Conservation (phyloP, 2,329 filamentous ascomycete genomes). For the Periconia digitata region DNA sequence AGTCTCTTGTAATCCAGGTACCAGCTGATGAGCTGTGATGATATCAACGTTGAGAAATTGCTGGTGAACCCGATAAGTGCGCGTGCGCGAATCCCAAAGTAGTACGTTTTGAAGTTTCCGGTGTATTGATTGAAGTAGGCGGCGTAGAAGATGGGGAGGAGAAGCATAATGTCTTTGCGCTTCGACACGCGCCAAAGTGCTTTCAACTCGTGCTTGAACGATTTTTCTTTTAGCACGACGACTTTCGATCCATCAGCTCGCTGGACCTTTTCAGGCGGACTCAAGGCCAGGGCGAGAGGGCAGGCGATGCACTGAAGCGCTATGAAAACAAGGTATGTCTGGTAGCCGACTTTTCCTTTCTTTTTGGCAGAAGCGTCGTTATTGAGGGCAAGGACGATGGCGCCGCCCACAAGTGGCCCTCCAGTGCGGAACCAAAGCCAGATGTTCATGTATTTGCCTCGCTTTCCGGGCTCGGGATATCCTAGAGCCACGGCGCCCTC, state of each 20-base stretch:
- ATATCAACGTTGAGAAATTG: slow-evolving; percentile 47
- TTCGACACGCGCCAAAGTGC: slow-evolving; percentile 38
- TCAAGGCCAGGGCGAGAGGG: slow-evolving; percentile 45
- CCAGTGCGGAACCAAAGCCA: slow-evolving; percentile 55
- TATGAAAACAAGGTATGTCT: slow-evolving; percentile 49
- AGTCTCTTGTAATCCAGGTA: slow-evolving; percentile 49
- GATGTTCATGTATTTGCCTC: slow-evolving; percentile 50
- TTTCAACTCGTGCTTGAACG: slow-evolving; percentile 44
- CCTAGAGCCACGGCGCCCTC: slow-evolving; percentile 15
- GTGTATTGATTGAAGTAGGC: slow-evolving; percentile 50
- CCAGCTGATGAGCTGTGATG: slow-evolving; percentile 49
- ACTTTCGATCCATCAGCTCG: slow-evolving; percentile 46
- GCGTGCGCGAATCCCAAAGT: slow-evolving; percentile 51
- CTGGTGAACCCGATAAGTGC: slow-evolving; percentile 52
- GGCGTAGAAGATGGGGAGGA: slow-evolving; percentile 50
- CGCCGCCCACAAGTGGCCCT: slow-evolving; percentile 52
- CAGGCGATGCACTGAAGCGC: slow-evolving; percentile 42
- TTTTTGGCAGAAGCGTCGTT: slow-evolving; percentile 28
- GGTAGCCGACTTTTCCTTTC: slow-evolving; percentile 37
- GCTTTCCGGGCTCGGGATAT: slow-evolving; percentile 33
- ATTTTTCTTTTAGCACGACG: slow-evolving; percentile 40
- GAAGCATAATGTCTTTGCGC: slow-evolving; percentile 40
- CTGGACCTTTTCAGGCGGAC: slow-evolving; percentile 47
- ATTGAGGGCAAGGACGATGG: slow-evolving; percentile 52
- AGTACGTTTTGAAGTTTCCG: slow-evolving; percentile 55